Evolutionary conservation across 1,284 basidiomycete species (phyloP), one percentile per base, ranked within the genome.

Genomic region (Puccinia triticina): DNA sequence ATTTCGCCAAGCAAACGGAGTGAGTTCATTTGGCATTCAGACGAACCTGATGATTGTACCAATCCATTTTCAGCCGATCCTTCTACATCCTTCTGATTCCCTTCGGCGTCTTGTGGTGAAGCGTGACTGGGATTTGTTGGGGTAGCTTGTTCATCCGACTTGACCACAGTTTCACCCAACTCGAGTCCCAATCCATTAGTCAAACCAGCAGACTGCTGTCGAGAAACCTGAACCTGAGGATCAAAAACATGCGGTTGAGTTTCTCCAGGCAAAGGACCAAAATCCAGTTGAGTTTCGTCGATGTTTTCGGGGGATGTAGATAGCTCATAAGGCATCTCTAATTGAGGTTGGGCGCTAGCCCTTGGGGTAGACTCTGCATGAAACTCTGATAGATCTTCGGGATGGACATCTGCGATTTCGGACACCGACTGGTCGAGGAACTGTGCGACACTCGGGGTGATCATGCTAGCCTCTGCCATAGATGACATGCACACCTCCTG

Each of bases 391-490:
- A 37, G 18, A 50, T 57, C 71, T 34, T 72, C 48, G 37, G 64
- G 69, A 40, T 50, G 46, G 21, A 23, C 21, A 10, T 69, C 66
- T 46, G 40, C 11, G 21, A 73, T 57, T 34, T 53, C 71, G 50
- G 32, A 16, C 21, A 26, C 34, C 37, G 76, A 37, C 43, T 29
- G 46, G 12, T 67, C 64, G 43, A 53, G 76, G n/a, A 77, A 67
- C 12, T 34, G 40, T 23, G 59, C 26, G 40, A 77, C 34, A 34
- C 29, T 77, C 10, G 57, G 76, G 43, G 76, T 48, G 32, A 77
- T 29, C 40, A 76, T 12, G 64, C 74, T 76, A 48, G 74, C 74
- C 40, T 76, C 74, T 46, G 74, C 37, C 40, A 76, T 76, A 5
- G 74, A 61, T 59, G 53, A 43, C 74, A 76, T 76, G 21, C 8